Evolutionary conservation across 305 asterid genomes (phyloP).

Genomic region (Coffea humblotiana): DNA sequence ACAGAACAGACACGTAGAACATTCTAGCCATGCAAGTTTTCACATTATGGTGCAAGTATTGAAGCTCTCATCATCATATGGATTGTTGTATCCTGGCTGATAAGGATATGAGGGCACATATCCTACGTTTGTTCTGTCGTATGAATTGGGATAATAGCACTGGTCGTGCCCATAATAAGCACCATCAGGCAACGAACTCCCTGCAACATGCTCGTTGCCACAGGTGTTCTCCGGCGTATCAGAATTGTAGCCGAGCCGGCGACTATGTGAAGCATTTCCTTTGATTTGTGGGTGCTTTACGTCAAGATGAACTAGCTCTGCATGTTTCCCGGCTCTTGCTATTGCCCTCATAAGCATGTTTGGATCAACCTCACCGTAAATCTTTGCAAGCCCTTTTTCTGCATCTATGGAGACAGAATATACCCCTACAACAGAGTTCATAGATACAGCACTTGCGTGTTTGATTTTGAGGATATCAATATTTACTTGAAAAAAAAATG

Average conservation of each 20-base stretch:
- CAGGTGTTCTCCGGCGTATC: too few species aligned
- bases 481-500: not conserved
- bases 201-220: too few species aligned
- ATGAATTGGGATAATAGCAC: not conserved
- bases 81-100: slow-evolving; percentile 20
- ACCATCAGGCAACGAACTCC: too few species aligned
- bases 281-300: slow-evolving; percentile 42
- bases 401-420: slow-evolving; percentile 46
- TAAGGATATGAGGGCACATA: slow-evolving; percentile 31
- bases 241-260: slow-evolving; percentile 12
- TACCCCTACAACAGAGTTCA: slow-evolving; percentile 27
- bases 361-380: slow-evolving; percentile 51
- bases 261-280: not conserved
- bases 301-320: slow-evolving; percentile 42
- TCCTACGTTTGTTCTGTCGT: not conserved
- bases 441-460: not conserved
- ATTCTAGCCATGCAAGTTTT: not conserved
- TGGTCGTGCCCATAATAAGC: too few species aligned
- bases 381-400: slow-evolving; percentile 32
- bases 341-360: slow-evolving; percentile 42
- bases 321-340: slow-evolving; percentile 49
- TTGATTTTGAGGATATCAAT: too few species aligned
- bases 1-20: too few species aligned
- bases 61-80: slow-evolving; percentile 25
- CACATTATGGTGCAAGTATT: slow-evolving; percentile 34